phyloP scores from a whole-genome alignment of 2,329 filamentous ascomycete genomes.

The Pestalotiopsis sp. region DNA sequence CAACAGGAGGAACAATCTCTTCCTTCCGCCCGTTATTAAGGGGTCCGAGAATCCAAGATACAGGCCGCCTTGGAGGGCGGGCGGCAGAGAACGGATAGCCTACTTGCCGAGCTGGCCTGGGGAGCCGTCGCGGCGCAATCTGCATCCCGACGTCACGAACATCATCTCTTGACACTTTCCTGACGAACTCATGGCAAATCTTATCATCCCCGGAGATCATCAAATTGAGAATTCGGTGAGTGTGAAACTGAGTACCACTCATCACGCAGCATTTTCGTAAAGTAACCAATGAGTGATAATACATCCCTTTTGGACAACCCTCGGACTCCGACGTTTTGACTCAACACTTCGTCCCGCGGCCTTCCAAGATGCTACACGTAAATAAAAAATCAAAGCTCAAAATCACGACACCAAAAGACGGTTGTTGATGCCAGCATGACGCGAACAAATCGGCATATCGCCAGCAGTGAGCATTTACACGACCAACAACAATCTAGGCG shows the following conservation, averaged over 20 bases:
- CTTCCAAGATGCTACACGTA: not conserved
- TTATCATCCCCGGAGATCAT: not conserved
- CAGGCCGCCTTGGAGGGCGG: not conserved
- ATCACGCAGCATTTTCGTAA: not conserved
- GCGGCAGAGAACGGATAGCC: not conserved
- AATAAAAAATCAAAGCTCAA: no score
- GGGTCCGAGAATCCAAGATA: not conserved
- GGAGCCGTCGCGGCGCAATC: not conserved
- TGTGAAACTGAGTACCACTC: not conserved
- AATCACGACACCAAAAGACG: no score
- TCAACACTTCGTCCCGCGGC: not conserved
- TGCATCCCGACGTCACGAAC: not conserved
- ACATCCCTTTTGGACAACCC: not conserved
- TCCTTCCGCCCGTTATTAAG: not conserved
- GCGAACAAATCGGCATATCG: no score
- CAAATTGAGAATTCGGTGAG: not conserved
- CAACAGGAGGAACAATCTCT: not conserved
- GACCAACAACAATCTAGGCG: no score
- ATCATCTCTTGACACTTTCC: not conserved
- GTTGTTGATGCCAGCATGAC: no score
- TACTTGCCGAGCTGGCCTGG: not conserved
- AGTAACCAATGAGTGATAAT: not conserved
- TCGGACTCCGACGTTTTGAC: not conserved
- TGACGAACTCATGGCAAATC: not conserved
- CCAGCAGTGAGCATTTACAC: no score